A percentile compares a stretch with the other conserved stretches of the same genome.
phyloP scores from a whole-genome alignment of 768 basidiomycete genomes.

The Leucosporidium scottii region DNA sequence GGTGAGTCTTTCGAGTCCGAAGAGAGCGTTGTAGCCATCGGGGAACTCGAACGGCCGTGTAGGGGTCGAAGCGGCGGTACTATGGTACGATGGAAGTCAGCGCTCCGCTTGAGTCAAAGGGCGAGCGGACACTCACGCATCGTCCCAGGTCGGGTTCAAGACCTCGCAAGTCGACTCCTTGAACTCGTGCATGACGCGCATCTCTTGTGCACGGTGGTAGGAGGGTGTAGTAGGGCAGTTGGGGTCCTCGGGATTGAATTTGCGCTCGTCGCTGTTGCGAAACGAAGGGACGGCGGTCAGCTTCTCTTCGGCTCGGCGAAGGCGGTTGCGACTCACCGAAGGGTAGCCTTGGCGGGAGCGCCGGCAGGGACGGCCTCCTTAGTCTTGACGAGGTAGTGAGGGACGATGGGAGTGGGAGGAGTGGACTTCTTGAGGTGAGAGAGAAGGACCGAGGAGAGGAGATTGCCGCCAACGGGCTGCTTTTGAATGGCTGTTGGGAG shows the following conservation, averaged over 20 bases:
- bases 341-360: slow-evolving; percentile 56
- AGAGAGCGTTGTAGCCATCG: slow-evolving; percentile 78
- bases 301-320: background rate
- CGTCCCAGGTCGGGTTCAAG: slow-evolving; percentile 80
- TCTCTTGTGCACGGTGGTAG: slow-evolving; percentile 57
- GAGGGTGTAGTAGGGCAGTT: slow-evolving; percentile 56
- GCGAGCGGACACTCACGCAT: slow-evolving; percentile 48
- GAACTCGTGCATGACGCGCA: slow-evolving; percentile 85
- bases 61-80: slow-evolving; percentile 54
- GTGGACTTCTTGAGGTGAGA: slow-evolving; percentile 16
- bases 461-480: slow-evolving; percentile 45
- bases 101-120: background rate
- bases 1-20: slow-evolving; percentile 64
- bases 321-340: slow-evolving; percentile 64
- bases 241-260: slow-evolving; percentile 13
- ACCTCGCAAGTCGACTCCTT: slow-evolving; percentile 79
- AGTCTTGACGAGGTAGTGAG: slow-evolving; percentile 83
- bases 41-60: slow-evolving; percentile 75
- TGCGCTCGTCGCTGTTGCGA: slow-evolving; percentile 16
- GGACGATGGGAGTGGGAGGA: slow-evolving; percentile 55
- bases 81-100: slow-evolving; percentile 32
- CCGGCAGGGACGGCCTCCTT: slow-evolving; percentile 62
- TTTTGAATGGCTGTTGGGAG: slow-evolving; percentile 56
- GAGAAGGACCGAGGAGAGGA: slow-evolving; percentile 61
- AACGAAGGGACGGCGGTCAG: background rate